These are phyloP conservation scores for Massarina eburnea DNA, from an alignment of 2,329 filamentous ascomycete genomes.

Conservation along the genomic window DNA sequence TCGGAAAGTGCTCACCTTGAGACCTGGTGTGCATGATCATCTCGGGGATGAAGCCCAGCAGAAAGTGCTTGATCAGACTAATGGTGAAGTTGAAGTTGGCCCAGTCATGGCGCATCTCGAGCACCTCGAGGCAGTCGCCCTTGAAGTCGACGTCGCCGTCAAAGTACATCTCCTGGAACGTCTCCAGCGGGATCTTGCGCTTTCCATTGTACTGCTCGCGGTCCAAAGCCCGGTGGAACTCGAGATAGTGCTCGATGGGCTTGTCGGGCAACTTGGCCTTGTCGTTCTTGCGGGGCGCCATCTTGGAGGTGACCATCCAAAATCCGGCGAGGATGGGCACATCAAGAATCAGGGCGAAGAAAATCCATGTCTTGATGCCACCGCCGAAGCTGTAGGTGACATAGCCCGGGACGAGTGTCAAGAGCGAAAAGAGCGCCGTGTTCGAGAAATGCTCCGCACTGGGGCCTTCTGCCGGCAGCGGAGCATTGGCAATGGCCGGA, in stretches of 20 bases:
- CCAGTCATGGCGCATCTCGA: slow-evolving; percentile 98
- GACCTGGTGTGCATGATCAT: slow-evolving; percentile 89
- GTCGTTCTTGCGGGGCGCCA: slow-evolving; percentile 88
- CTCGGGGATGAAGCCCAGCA: slow-evolving; percentile 85
- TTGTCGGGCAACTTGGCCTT: slow-evolving; percentile 85
- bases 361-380: slow-evolving; percentile 82
- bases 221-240: slow-evolving; percentile 68
- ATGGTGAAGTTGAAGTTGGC: slow-evolving; percentile 90
- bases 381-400: slow-evolving; percentile 81
- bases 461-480: slow-evolving; percentile 84
- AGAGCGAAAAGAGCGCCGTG: slow-evolving; percentile 68
- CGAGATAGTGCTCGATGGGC: slow-evolving; percentile 87
- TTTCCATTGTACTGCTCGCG: slow-evolving; percentile 70
- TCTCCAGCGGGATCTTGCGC: slow-evolving; percentile 85
- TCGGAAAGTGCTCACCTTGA: slow-evolving; percentile 63
- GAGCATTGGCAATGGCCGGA: slow-evolving; percentile 88
- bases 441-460: slow-evolving; percentile 89
- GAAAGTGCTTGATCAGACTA: slow-evolving; percentile 82
- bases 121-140: slow-evolving; percentile 81
- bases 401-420: slow-evolving; percentile 75
- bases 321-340: slow-evolving; percentile 78
- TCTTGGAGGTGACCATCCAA: slow-evolving; percentile 78
- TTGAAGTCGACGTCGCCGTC: slow-evolving; percentile 94
- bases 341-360: slow-evolving; percentile 78
- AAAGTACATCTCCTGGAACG: slow-evolving; percentile 98